phyloP scores from a whole-genome alignment of 805 yeast species.

The Sungouiozyma ichnusensis region DNA sequence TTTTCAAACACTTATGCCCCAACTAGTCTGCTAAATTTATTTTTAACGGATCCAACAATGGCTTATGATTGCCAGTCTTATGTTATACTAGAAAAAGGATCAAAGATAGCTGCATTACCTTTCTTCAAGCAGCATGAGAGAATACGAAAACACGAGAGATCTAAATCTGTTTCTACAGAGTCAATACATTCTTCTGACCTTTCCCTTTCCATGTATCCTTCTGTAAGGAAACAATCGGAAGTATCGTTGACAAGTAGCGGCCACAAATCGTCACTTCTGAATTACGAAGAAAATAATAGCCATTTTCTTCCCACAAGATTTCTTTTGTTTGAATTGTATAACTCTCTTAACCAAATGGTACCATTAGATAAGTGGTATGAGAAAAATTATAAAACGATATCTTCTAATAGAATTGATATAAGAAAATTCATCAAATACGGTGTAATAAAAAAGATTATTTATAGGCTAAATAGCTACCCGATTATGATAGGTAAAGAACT shows the following conservation, averaged over 20 bases:
- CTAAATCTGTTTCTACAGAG: constrained; percentile 4
- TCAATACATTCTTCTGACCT: constrained; percentile 2
- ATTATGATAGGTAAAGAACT: constrained; percentile 27
- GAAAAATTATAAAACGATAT: constrained; percentile 47
- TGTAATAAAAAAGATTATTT: constrained; percentile 65
- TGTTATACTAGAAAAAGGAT: constrained; percentile 40
- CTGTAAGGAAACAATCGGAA: not conserved
- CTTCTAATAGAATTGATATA: constrained; percentile 53
- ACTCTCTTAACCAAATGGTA: constrained; percentile 68
- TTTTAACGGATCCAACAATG: constrained; percentile 53
- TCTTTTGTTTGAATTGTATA: constrained; percentile 58
- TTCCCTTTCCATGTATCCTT: constrained; percentile 1
- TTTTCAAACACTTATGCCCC: constrained; percentile 84
- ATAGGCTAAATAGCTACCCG: constrained; percentile 73
- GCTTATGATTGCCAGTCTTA: constrained; percentile 81
- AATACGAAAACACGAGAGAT: constrained; percentile 1
- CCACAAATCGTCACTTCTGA: not conserved
- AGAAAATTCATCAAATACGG: constrained; percentile 85
- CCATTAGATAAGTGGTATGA: constrained; percentile 74
- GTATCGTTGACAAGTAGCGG: not conserved
- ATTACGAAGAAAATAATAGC: not conserved
- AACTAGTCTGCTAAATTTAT: constrained; percentile 61
- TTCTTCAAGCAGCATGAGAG: constrained; percentile 12
- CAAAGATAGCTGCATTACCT: constrained; percentile 24
- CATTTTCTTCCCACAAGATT: constrained; percentile 49